Base-by-base conservation (phyloP, 176 grass and related monocot species). In the Leersia perrieri region DNA sequence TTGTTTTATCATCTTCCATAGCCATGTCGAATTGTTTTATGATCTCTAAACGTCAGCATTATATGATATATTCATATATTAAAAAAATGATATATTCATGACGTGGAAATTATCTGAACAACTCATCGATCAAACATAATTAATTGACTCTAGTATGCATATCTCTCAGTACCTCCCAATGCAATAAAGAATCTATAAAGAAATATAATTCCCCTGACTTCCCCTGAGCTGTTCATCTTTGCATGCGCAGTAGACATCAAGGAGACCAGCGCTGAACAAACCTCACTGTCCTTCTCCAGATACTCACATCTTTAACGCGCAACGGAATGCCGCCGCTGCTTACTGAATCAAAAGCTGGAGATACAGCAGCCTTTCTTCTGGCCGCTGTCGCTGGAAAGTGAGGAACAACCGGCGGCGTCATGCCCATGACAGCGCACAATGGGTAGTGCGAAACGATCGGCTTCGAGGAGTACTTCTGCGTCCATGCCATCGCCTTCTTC, bases 371-470 rank as follows among this genome's bases (percentile, higher is more conserved):
- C 18, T 53, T 53, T n/a, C 49, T 53, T 2, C 20, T 53, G 6
- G 18, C 7, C 9, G 49, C 49, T 1, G 20, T 53, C 8, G 18
- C 49, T n/a, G 49, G 49, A 2, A 22, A 8, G 18, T 53, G 49
- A 53, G 49, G 49, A 53, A 53, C 49, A n/a, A 20, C 49, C 18
- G 49, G 20, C 20, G 49, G 49, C 6, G 49, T 53, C 6, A 4
- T 53, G 18, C 16, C 47, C 1, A 51, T 22, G 18, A 53, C 20
- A 22, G 49, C 49, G 5, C 8, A 22, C 5, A 7, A 4, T 13
- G 44, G 73, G 41, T 11, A 55, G 73, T 28, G 49, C 29, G 78
- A 87, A 16, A 38, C 51, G n/a, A 76, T 35, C 0, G 85, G 73
- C 65, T 22, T 47, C 31, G 66, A 86, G 5, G 85, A 33, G 64